Evolutionary conservation across 164 flowering plant genomes (phyloP).

Genomic region (Vitis rotundifolia): DNA sequence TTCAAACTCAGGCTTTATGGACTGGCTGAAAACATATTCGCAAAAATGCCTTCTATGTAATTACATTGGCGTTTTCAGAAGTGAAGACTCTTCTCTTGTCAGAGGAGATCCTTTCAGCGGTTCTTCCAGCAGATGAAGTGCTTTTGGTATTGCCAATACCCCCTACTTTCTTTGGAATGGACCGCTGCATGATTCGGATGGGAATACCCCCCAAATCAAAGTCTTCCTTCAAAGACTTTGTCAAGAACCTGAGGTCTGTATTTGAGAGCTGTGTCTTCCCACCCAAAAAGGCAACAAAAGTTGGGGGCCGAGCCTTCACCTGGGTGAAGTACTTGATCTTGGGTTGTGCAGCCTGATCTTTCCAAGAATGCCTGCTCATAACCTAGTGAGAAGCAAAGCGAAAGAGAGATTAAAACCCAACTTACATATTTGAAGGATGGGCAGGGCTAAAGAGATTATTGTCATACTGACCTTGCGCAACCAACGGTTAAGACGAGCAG

Average conservation of each 20-base stretch:
- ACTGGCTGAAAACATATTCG: too few relatives aligned
- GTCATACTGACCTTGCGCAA: conserved; percentile 64
- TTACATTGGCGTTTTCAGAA: too few relatives aligned
- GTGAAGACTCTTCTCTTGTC: conserved; percentile 51
- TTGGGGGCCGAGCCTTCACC: conserved; percentile 97
- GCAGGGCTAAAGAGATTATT: background rate
- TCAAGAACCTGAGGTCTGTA: conserved; percentile 80
- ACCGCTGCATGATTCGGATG: conserved; percentile 77
- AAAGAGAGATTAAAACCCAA: background rate
- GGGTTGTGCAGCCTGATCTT: conserved; percentile 82
- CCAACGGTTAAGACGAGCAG: conserved; percentile 96
- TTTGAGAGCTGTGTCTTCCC: conserved; percentile 71
- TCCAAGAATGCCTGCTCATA: conserved; percentile 99
- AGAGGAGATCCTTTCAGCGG: conserved; percentile 34
- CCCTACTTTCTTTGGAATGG: conserved; percentile 34
- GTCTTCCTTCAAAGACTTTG: conserved; percentile 89
- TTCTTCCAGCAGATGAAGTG: conserved; percentile 19
- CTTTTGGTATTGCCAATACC: conserved; percentile 19
- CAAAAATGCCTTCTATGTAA: too few relatives aligned
- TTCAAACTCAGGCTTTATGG: too few relatives aligned
- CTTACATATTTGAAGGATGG: background rate
- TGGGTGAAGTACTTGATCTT: conserved; percentile 94
- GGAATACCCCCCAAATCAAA: conserved; percentile 92
- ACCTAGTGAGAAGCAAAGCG: conserved; percentile 43
- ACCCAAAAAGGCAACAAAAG: conserved; percentile 84